Evolutionary conservation across 495 filamentous ascomycete species (phyloP).

Genomic region (Penicillium dipodomyicola): DNA sequence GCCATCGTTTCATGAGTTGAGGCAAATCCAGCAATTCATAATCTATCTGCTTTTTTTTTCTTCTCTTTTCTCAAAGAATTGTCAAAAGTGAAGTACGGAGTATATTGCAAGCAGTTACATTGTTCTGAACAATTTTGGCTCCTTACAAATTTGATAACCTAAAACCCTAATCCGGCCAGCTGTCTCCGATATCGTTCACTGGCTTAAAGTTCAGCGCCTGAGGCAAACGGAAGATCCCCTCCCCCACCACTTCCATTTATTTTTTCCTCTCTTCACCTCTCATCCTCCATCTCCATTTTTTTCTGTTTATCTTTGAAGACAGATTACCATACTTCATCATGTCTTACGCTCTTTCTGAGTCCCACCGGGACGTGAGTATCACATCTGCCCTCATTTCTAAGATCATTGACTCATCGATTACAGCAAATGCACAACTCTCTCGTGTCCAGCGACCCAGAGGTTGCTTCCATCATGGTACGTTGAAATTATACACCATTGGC

Average conservation of each 20-base stretch:
- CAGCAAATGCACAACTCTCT: conserved; percentile 90
- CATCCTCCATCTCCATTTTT: conserved; percentile 7
- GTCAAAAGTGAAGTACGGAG: neutral
- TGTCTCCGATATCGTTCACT: conserved; percentile 31
- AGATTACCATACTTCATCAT: conserved; percentile 38
- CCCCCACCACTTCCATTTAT: conserved; percentile 25
- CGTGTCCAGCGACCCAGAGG: conserved; percentile 81
- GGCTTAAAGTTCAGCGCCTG: conserved; percentile 15
- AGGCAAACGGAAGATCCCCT: conserved; percentile 28
- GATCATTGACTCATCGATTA: conserved; percentile 50
- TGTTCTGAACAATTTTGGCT: neutral
- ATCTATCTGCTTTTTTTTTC: neutral
- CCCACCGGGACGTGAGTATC: conserved; percentile 79
- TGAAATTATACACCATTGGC: conserved; percentile 47
- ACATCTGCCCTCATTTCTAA: conserved; percentile 6
- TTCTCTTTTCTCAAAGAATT: neutral
- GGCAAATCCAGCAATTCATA: neutral
- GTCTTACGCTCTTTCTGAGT: conserved; percentile 80
- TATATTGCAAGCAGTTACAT: no score
- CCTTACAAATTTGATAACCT: conserved; percentile 12
- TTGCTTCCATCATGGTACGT: conserved; percentile 89
- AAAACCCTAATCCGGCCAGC: conserved; percentile 23
- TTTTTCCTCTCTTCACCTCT: conserved; percentile 17
- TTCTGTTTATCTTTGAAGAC: conserved; percentile 18
- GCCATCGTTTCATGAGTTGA: neutral